Percentiles rank a stretch among this genome's conserved stretches.
Conservation (phyloP, 331 rosid genomes). For the Malus hybrid region DNA sequence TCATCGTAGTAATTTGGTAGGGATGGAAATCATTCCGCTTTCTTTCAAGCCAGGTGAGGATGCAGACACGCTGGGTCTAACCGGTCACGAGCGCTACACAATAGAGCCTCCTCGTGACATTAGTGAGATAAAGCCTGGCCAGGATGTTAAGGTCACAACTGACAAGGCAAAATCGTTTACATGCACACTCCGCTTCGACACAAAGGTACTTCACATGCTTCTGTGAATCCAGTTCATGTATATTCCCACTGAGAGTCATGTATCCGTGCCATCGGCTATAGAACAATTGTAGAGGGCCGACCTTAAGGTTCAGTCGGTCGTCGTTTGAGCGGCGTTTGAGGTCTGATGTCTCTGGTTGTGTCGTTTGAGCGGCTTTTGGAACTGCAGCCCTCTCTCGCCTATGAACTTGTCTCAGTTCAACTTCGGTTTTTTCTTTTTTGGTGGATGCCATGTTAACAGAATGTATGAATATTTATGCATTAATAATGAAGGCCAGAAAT, state of each 20-base stretch:
- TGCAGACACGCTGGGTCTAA: conserved; percentile 35
- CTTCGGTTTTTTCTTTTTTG: too few relatives aligned
- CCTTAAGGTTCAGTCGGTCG: background rate
- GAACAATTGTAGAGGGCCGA: background rate
- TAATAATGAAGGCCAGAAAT: too few relatives aligned
- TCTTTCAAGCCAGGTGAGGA: conserved; percentile 47
- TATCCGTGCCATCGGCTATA: background rate
- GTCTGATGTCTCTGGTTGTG: background rate
- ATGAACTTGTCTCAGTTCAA: background rate
- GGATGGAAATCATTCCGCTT: conserved; percentile 42
- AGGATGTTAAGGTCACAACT: conserved; percentile 28
- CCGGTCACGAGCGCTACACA: conserved; percentile 31
- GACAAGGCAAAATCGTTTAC: conserved; percentile 25
- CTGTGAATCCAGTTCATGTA: background rate
- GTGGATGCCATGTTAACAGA: too few relatives aligned
- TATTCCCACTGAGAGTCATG: background rate
- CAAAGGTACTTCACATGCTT: background rate
- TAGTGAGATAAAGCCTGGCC: conserved; percentile 35
- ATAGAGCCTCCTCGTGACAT: conserved; percentile 28
- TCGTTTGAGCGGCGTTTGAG: too few relatives aligned
- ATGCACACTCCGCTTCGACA: conserved; percentile 20
- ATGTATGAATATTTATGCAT: too few relatives aligned
- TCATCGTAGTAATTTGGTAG: conserved; percentile 32
- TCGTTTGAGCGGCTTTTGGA: background rate
- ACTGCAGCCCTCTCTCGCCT: background rate